Conservation (phyloP, 495 filamentous ascomycete genomes). For the Elasticomyces elasticus region DNA sequence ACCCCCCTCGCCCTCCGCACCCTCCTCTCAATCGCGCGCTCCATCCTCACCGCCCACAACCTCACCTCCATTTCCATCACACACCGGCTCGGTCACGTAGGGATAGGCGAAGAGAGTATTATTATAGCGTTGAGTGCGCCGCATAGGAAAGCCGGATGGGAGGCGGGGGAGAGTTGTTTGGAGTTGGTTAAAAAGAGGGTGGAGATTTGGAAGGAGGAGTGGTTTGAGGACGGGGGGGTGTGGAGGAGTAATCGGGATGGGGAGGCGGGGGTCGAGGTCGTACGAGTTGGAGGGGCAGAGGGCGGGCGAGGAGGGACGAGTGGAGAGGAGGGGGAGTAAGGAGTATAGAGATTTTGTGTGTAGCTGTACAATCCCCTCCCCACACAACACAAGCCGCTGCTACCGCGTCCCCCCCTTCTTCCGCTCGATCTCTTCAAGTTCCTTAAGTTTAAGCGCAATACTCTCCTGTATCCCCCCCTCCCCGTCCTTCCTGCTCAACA, state of each 20-base stretch:
- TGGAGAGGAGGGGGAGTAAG: not conserved
- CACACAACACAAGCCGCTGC: not conserved
- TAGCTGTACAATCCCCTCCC: not conserved
- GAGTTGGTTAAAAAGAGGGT: slow-evolving; percentile 75
- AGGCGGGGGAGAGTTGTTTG: slow-evolving; percentile 78
- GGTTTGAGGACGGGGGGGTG: slow-evolving; percentile 67
- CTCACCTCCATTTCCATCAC: slow-evolving; percentile 65
- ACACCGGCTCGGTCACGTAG: slow-evolving; percentile 79
- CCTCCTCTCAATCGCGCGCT: slow-evolving; percentile 56
- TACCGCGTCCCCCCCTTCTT: slow-evolving; percentile 2
- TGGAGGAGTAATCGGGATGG: slow-evolving; percentile 92
- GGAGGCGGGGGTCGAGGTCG: slow-evolving; percentile 35
- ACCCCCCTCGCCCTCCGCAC: slow-evolving; percentile 63
- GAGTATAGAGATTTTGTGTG: not conserved
- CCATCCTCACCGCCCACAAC: slow-evolving; percentile 46
- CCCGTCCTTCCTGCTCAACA: slow-evolving; percentile 47
- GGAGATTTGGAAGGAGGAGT: slow-evolving; percentile 95
- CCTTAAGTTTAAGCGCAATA: slow-evolving; percentile 10
- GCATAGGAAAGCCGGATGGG: slow-evolving; percentile 84
- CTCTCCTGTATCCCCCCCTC: slow-evolving; percentile 21
- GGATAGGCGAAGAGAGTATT: slow-evolving; percentile 84
- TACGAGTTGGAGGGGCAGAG: not conserved
- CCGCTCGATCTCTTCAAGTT: slow-evolving; percentile 16
- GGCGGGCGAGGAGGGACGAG: not conserved
- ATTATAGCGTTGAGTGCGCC: slow-evolving; percentile 76